Base-by-base conservation (phyloP, 805 yeast species). In the Suhomyces canberraensis region DNA sequence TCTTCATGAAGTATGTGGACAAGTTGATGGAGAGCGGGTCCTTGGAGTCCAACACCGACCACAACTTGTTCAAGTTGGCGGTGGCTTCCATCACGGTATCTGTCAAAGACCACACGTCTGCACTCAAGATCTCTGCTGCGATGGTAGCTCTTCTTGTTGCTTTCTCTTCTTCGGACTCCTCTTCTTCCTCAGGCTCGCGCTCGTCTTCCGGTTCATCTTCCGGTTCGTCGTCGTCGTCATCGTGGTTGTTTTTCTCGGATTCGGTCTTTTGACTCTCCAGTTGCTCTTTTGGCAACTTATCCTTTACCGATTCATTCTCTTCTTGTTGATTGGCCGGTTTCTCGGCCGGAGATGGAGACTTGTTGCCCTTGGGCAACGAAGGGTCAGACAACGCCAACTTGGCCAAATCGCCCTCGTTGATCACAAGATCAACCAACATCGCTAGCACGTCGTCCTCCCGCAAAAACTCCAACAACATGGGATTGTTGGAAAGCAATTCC, bases 91-190 rank as follows among this genome's bases (percentile, higher is more conserved):
- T 81, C 37, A 93, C 81, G 1, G 95, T 81, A 48, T 90, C 95
- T 1, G 96, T 84, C 25, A 93, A 69, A 2, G 95, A 84, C 96
- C 97, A 91, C 7, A 89, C 90, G 54, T 91, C 98, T 3, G 93
- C 87, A 27, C 91, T 78, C 32, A 93, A 68, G 29, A 93, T 82
- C 56, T 93, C 98, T 2, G 96, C 87, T 4, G 96, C 89, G 26
- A 67, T 50, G 6, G 71, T 56, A 20, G 72, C 71, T 39, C 56
- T 57, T 9, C 72, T 54, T 4, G 58, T 54, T 11, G 59, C 51
- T 11, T 51, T 51, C 39, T 66, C 73, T 27, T 64, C 68, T 6
- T 45, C 47, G 1, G 58, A 46, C 31, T 57, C 59, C 9, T 52
- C 45, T 25, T 57, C 66, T 11, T 49, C 55, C 13, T 41, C 42